Percentiles rank a stretch among this genome's conserved stretches.
These are phyloP conservation scores for Gentiana macrophylla DNA, from an alignment of 257 asterid species.

Conservation along the genomic window DNA sequence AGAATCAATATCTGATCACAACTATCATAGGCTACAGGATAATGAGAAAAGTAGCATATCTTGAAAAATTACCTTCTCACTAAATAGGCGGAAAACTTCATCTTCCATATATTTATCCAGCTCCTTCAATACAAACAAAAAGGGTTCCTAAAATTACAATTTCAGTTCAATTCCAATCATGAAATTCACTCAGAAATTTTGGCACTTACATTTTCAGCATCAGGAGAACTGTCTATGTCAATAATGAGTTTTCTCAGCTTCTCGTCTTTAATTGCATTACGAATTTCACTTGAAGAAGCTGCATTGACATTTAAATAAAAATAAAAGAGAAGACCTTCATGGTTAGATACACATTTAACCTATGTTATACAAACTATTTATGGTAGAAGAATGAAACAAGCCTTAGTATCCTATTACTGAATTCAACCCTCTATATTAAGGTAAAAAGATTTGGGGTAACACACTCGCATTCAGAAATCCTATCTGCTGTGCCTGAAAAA, in stretches of 20 bases:
- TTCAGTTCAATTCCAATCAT: neutral
- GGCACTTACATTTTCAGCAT: slow-evolving; percentile 3
- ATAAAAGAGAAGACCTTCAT: no score
- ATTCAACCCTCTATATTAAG: no score
- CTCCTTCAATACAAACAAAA: neutral
- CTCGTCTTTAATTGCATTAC: slow-evolving; percentile 5
- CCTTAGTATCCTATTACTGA: no score
- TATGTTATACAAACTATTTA: no score
- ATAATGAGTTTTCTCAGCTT: slow-evolving; percentile 1
- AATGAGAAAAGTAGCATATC: neutral
- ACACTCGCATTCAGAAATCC: no score
- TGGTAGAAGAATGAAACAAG: no score
- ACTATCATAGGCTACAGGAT: neutral
- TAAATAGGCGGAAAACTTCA: slow-evolving; percentile 1
- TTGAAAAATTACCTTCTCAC: slow-evolving; percentile 4
- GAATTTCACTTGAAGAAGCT: slow-evolving; percentile 10
- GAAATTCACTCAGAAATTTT: neutral
- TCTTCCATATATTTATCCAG: slow-evolving; percentile 4
- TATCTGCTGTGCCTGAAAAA: no score
- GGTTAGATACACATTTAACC: no score
- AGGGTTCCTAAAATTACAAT: neutral
- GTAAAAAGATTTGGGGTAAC: no score
- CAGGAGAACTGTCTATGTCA: neutral
- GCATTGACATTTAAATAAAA: neutral
- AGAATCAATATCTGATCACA: neutral